A percentile compares a stretch with the other conserved stretches of the same genome.
phyloP scores from a whole-genome alignment of 257 asterid species.

The Lycium barbarum region DNA sequence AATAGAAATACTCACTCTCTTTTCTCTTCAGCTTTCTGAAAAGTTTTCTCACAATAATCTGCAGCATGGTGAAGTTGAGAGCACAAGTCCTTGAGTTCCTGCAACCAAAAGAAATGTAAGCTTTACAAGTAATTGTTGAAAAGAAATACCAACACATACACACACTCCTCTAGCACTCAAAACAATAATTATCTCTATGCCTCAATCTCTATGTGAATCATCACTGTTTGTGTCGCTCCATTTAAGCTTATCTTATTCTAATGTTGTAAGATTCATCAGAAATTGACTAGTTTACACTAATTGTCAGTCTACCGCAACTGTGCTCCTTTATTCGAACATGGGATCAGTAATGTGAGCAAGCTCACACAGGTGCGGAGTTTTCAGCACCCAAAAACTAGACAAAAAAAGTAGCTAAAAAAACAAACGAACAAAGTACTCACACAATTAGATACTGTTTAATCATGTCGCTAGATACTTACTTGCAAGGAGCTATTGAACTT shows the following conservation, averaged over 20 bases:
- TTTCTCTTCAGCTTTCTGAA: constrained; percentile 54
- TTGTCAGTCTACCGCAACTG: no score
- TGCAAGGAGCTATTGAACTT: constrained; percentile 54
- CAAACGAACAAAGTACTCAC: no score
- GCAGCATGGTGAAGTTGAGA: constrained; percentile 76
- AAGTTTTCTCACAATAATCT: constrained; percentile 60
- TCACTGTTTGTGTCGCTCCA: no score
- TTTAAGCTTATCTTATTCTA: no score
- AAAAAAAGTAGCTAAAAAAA: background rate
- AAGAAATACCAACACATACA: background rate
- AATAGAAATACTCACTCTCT: constrained; percentile 36
- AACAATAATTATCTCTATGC: background rate
- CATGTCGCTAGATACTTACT: constrained; percentile 37
- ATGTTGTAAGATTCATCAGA: no score
- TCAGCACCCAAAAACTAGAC: background rate
- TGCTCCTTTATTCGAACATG: no score
- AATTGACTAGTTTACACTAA: no score
- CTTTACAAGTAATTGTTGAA: background rate
- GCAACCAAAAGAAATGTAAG: constrained; percentile 24
- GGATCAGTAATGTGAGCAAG: no score
- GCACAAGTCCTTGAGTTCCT: constrained; percentile 69
- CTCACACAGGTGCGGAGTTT: no score
- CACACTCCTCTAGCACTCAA: background rate
- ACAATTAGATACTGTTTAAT: background rate
- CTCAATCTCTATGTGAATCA: no score